Evolutionary conservation across 2,329 filamentous ascomycete genomes (phyloP).

Genomic region (Ambrosiella beaveri): DNA sequence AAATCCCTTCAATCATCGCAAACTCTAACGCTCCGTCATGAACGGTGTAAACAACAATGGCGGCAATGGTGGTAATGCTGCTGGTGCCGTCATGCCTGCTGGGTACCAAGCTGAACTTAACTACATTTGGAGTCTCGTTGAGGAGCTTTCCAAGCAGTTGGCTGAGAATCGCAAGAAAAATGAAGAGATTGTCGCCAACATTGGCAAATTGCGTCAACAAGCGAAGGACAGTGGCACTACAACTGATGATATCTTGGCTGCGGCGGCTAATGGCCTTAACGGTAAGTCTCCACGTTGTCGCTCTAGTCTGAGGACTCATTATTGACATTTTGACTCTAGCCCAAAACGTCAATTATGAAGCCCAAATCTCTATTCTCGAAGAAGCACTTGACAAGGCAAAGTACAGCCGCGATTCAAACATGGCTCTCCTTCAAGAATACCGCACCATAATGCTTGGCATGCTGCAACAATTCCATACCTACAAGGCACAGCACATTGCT

Average conservation of each 20-base stretch:
- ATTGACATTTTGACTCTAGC: conserved; percentile 23
- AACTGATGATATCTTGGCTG: conserved; percentile 41
- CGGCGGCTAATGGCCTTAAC: conserved; percentile 38
- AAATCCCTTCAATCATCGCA: no score
- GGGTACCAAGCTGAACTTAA: conserved; percentile 52
- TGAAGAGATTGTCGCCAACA: conserved; percentile 46
- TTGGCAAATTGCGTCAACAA: conserved; percentile 42
- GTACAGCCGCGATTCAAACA: conserved; percentile 42
- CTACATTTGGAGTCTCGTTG: conserved; percentile 51
- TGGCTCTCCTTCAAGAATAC: conserved; percentile 38
- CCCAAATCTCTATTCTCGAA: conserved; percentile 41
- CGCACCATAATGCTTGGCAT: conserved; percentile 38
- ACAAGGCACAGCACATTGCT: conserved; percentile 44
- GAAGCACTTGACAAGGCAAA: conserved; percentile 46
- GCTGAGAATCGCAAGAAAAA: conserved; percentile 43
- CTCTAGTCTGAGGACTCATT: neutral
- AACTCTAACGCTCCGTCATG: neutral
- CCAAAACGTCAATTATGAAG: conserved; percentile 42
- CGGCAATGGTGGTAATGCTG: conserved; percentile 31
- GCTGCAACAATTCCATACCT: conserved; percentile 47
- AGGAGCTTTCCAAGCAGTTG: conserved; percentile 46
- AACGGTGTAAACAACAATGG: conserved; percentile 9
- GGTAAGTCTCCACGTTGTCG: conserved; percentile 23
- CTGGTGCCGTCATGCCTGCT: conserved; percentile 40
- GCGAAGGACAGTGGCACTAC: conserved; percentile 33